Evolutionary conservation across 75 land plant species (phyloP).

Genomic region (Ceratopteris richardii): DNA sequence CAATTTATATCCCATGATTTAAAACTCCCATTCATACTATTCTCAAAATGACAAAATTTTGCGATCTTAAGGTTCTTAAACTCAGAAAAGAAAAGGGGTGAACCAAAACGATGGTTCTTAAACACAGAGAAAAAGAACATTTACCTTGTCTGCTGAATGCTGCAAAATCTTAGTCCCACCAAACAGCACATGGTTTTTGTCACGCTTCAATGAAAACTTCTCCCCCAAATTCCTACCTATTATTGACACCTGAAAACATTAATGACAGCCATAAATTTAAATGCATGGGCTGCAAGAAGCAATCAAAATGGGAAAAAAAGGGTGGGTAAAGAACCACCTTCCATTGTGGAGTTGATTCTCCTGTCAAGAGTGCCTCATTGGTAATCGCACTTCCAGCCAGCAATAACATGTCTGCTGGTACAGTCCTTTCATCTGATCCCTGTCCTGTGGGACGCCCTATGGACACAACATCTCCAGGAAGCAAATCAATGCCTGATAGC

Average conservation of each 20-base stretch:
- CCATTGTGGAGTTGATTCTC: constrained; percentile 99
- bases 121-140: no score
- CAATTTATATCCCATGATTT: no score
- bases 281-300: background rate
- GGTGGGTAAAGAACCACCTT: constrained; percentile 39
- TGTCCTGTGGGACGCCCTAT: constrained; percentile 75
- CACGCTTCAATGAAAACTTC: constrained; percentile 64
- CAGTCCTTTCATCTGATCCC: constrained; percentile 79
- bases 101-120: no score
- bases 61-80: no score
- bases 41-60: no score
- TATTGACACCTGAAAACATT: constrained; percentile 66
- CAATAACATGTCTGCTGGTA: constrained; percentile 94
- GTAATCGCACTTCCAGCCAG: constrained; percentile 88
- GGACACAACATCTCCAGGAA: constrained; percentile 96
- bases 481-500: constrained; percentile 78
- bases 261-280: background rate
- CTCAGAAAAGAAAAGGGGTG: no score
- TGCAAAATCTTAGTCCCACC: constrained; percentile 98
- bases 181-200: constrained; percentile 86
- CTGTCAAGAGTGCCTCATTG: constrained; percentile 97
- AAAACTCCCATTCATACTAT: no score
- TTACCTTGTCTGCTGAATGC: constrained; percentile 94
- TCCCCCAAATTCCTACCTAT: constrained; percentile 58
- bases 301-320: background rate